Percentiles rank a stretch among this genome's conserved stretches.
phyloP scores from a whole-genome alignment of 1,284 basidiomycete species.

The Puccinia triticina region DNA sequence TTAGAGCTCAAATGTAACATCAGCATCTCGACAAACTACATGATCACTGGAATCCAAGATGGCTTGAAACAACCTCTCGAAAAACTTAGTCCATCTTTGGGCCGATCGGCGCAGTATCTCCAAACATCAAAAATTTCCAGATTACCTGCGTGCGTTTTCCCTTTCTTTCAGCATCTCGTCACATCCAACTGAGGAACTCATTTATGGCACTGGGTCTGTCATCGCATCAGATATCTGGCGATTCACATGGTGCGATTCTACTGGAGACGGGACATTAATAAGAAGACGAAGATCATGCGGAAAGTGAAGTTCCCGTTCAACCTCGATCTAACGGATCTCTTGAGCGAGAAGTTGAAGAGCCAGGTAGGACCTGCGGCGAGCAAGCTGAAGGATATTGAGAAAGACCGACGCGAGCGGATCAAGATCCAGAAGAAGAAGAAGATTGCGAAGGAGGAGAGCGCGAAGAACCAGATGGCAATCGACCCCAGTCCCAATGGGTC shows the following conservation, averaged over 20 bases:
- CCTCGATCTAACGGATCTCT: conserved; percentile 81
- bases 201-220: neutral
- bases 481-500: conserved; percentile 62
- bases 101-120: conserved; percentile 79
- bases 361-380: conserved; percentile 67
- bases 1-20: conserved; percentile 95
- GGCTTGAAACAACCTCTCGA: conserved; percentile 83
- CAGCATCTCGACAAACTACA: conserved; percentile 78
- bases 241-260: conserved; percentile 94
- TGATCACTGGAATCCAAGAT: conserved; percentile 82
- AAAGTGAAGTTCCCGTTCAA: conserved; percentile 89
- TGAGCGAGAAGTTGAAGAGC: conserved; percentile 74
- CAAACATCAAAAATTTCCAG: conserved; percentile 80
- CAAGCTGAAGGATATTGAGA: conserved; percentile 76
- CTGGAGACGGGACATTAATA: conserved; percentile 87
- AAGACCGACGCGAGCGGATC: conserved; percentile 79
- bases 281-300: conserved; percentile 92
- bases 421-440: conserved; percentile 79
- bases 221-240: conserved; percentile 67
- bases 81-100: conserved; percentile 79
- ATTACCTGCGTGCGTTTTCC: conserved; percentile 68
- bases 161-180: neutral
- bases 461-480: conserved; percentile 68
- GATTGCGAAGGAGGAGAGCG: conserved; percentile 60
- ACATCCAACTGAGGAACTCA: neutral